Base-by-base conservation (phyloP, 805 yeast species). In the Pichia ethanolica region DNA sequence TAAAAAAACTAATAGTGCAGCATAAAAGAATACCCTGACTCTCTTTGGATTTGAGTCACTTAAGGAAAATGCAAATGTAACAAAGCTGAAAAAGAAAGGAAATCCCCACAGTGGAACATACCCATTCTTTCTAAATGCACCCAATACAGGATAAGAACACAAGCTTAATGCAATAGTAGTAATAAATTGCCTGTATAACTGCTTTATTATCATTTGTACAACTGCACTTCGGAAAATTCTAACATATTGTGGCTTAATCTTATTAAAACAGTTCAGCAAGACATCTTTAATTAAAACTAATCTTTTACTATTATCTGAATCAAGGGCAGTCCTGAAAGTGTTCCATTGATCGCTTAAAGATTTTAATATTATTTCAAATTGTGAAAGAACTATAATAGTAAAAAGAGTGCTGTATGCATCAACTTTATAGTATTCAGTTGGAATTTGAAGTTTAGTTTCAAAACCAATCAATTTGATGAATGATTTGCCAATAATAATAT, bases 401-500 rank as follows among this genome's bases (percentile, higher is more conserved):
- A 53, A 25, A 6, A 48, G 5, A 9, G 45, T 25, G 10, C 47
- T 44, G 33, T 49, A 47, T 11, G 44, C 36, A 43, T 52, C 53
- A 41, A 54, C 34, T 33, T 47, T 49, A 20, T 47, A 49, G 26
- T 34, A 35, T 46, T 46, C 39, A 7, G 45, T 43, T 34, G 54
- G 52, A 7, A 47, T 12, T 13, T n/a, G 12, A 5, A 41, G n/a
- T 6, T 34, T 5, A 35, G 13, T 26, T 7, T 39, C 39, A 4
- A 44, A 7, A 12, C 14, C 34, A 3, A 34, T 42, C 6, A 48
- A 12, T 36, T 39, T 42, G 5, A 48, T 8, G n/a, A 42, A 20
- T n/a, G 39, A 39, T 48, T 55, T 59, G n/a, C 71, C 72, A n/a
- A 66, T 5, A 1, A 53, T 7, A 27, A 61, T 53, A 1, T 66